Evolutionary conservation across 1,139 yeast species (phyloP), one percentile per base, ranked within the genome.

Genomic region (Saccharomyces hybrid): DNA sequence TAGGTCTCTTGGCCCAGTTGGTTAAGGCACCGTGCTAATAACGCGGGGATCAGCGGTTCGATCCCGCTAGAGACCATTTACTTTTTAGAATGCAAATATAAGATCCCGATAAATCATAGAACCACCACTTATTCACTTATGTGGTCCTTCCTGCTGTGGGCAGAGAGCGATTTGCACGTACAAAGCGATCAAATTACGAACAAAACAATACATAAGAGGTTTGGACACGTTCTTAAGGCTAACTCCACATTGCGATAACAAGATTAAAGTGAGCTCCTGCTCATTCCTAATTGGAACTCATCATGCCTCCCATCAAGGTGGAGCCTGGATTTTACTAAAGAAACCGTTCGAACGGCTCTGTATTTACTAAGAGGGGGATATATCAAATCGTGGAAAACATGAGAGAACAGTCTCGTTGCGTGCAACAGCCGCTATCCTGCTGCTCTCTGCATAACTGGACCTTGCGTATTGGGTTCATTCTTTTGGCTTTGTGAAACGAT

Each of bases 41-140:
- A 62, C 66, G 66, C 66, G 64, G 66, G 66, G 66, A 63, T 63
- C 66, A 61, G 66, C 66, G 66, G 66, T 63, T 63, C 66, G 66
- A 63, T 62, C 66, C 66, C 66, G 66, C 66, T 61, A 63, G 66
- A 63, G 64, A 59, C 60, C 60, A 59, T 52, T 46, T 38, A 8
- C 44, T 16, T 16, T 8, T 16, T 16, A 23, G 23, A 23, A 23
- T 23, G 23, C 23, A 23, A 23, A 23, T 23, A 23, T 23, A 23
- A 23, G 11, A 16, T 7, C 16, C 14, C 14, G 20, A 6, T 29
- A 11, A 11, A 5, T 11, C 13, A 2, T 5, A 29, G 6, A 5
- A 29, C 13, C 13, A 13, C n/a, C 13, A 9, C 32, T 29, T 13
- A 28, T 11, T 4, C 11, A 28, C 5, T 8, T 8, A 9, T 7